Conservation (phyloP, 208 protist species). For the Trypanosoma platydactyli region DNA sequence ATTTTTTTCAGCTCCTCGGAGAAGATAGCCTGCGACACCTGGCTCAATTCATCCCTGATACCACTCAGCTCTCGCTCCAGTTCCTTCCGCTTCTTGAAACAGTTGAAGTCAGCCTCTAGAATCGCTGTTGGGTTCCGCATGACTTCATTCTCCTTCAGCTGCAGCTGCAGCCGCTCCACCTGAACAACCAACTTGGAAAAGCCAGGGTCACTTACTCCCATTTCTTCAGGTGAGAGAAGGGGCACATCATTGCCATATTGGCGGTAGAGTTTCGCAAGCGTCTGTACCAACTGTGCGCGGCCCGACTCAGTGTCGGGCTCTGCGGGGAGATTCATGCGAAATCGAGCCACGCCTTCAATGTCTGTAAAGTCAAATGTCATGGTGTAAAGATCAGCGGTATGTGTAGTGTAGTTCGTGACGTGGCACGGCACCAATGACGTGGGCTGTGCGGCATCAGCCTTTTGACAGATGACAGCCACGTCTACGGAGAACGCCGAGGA, state of each 20-base stretch:
- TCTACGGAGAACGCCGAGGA: conserved; percentile 66
- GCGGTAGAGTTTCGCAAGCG: conserved; percentile 71
- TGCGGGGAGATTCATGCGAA: conserved; percentile 82
- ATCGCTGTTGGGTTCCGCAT: conserved; percentile 61
- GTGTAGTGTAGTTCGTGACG: conserved; percentile 79
- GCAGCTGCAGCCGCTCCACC: conserved; percentile 82
- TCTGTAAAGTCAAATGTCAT: conserved; percentile 86
- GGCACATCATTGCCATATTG: conserved; percentile 84
- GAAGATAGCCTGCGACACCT: conserved; percentile 86
- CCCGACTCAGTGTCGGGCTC: conserved; percentile 74
- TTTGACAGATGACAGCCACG: conserved; percentile 82
- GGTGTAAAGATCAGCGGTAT: conserved; percentile 82
- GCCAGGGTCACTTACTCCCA: conserved; percentile 92
- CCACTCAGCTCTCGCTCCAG: conserved; percentile 67
- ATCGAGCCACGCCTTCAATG: conserved; percentile 64
- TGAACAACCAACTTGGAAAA: conserved; percentile 80
- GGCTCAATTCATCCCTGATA: conserved; percentile 81
- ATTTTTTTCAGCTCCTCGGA: conserved; percentile 95
- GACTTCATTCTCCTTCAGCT: conserved; percentile 68
- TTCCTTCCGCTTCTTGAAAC: conserved; percentile 69
- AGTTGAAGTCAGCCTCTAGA: conserved; percentile 58
- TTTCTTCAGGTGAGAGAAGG: conserved; percentile 95
- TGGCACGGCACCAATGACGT: conserved; percentile 64
- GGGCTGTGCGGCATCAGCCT: conserved; percentile 50
- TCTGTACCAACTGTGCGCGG: conserved; percentile 75